Conservation (phyloP, 192 early-diverging fungal species). For the Lobosporangium transversale region DNA sequence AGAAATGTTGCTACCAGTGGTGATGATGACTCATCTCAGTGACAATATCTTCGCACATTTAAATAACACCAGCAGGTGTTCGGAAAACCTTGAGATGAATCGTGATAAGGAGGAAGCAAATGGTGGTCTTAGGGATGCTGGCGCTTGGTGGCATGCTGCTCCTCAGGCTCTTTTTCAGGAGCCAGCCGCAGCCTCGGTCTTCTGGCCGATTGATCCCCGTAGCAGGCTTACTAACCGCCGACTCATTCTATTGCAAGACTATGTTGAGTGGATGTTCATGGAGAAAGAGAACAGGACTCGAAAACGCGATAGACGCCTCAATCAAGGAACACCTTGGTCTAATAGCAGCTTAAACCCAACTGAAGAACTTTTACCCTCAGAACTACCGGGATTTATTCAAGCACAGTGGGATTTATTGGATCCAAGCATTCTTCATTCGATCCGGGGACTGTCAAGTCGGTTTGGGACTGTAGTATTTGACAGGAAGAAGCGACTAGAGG, state of each 20-base stretch:
- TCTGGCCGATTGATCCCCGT: constrained; percentile 36
- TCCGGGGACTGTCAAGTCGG: constrained; percentile 18
- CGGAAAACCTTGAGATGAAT: no score
- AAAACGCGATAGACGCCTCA: neutral
- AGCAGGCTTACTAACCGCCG: constrained; percentile 16
- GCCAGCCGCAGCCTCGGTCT: constrained; percentile 3
- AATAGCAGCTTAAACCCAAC: neutral
- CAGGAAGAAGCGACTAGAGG: constrained; percentile 23
- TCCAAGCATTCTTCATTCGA: constrained; percentile 12
- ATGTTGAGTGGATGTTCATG: constrained; percentile 37
- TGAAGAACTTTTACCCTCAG: neutral
- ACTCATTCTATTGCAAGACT: constrained; percentile 23
- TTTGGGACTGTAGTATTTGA: constrained; percentile 29
- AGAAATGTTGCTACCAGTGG: constrained; percentile 26
- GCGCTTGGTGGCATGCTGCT: constrained; percentile 21
- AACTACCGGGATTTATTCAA: neutral
- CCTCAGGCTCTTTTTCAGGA: constrained; percentile 6
- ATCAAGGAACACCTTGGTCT: neutral
- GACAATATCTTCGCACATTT: neutral
- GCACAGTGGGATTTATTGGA: constrained; percentile 26
- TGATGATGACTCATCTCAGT: constrained; percentile 24
- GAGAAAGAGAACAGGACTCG: constrained; percentile 25
- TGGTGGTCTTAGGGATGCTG: neutral
- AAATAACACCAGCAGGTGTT: constrained; percentile 8
- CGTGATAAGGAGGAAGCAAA: no score